These are phyloP conservation scores for Cenchrus purpureus DNA, from an alignment of 176 grass and related monocot species.

Conservation along the genomic window DNA sequence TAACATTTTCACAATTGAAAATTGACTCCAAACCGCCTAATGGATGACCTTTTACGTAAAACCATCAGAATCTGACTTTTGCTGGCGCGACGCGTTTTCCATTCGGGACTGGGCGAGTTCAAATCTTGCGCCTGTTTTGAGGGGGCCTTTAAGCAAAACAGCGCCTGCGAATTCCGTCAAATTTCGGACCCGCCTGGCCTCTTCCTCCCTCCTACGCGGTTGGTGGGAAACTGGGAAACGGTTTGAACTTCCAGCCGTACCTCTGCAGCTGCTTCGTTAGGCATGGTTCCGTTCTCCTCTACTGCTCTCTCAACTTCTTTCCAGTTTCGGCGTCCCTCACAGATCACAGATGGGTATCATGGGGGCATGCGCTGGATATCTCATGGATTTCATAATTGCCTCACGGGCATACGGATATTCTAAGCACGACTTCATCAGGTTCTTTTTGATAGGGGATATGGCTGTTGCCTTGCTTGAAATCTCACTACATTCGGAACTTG, in stretches of 20 bases:
- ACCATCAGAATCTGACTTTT: too few relatives aligned
- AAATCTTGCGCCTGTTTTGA: background rate
- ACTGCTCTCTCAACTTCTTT: background rate
- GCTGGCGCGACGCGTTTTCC: background rate
- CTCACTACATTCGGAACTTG: background rate
- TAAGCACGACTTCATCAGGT: background rate
- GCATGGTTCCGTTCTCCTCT: background rate
- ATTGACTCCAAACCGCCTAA: too few relatives aligned
- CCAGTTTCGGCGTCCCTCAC: background rate
- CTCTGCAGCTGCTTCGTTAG: slow-evolving; percentile 23
- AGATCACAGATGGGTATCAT: slow-evolving; percentile 11
- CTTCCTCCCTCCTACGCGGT: background rate
- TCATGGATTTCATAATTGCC: background rate
- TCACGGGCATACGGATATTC: slow-evolving; percentile 1
- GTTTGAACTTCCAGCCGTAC: slow-evolving; percentile 37
- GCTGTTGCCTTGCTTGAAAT: background rate
- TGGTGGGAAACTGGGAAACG: slow-evolving; percentile 49
- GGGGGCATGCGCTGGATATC: slow-evolving; percentile 8
- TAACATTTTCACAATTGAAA: too few relatives aligned
- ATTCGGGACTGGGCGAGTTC: background rate
- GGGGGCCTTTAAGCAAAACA: background rate
- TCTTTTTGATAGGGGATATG: background rate
- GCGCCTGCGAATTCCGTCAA: slow-evolving; percentile 1
- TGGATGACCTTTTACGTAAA: too few relatives aligned
- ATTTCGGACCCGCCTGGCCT: background rate